A percentile compares a stretch with the other conserved stretches of the same genome.
These are phyloP conservation scores for Posidonia australis DNA, from an alignment of 106 monocot genomes.

Conservation along the genomic window DNA sequence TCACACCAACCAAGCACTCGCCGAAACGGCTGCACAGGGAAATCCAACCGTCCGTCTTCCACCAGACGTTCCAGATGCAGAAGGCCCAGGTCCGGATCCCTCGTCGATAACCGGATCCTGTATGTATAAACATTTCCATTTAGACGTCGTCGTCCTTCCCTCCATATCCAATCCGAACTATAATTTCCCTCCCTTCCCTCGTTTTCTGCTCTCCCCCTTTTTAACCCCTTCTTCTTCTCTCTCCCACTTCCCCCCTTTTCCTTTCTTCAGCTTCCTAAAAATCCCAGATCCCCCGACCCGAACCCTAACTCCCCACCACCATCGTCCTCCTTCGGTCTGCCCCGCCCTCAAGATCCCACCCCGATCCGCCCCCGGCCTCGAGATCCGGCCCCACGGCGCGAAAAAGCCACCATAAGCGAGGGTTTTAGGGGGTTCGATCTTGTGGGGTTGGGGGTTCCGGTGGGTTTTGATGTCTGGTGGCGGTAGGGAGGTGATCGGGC, in stretches of 20 bases:
- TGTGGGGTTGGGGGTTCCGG: background rate
- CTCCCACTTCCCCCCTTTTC: conserved; percentile 1
- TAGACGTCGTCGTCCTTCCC: conserved; percentile 11
- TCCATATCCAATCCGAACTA: conserved; percentile 35
- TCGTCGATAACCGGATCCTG: background rate
- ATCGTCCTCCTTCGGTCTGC: background rate
- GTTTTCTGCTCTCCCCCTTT: conserved; percentile 30
- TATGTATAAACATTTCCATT: no score
- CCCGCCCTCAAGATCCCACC: background rate
- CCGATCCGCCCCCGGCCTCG: background rate
- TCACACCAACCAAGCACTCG: no score
- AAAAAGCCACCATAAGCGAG: background rate
- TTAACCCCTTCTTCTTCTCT: background rate
- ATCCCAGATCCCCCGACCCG: conserved; percentile 5
- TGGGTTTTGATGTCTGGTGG: conserved; percentile 16
- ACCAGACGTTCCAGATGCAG: background rate
- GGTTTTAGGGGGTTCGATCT: conserved; percentile 7
- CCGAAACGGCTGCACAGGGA: background rate
- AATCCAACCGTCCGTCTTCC: background rate
- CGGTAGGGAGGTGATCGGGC: conserved; percentile 26
- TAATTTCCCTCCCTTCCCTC: conserved; percentile 65
- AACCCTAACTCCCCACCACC: conserved; percentile 9
- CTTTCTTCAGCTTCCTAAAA: no score
- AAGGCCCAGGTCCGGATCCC: background rate
- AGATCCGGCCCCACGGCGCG: conserved; percentile 5